phyloP scores from a whole-genome alignment of 345 rosid species.

The Streptanthus diversifolius region DNA sequence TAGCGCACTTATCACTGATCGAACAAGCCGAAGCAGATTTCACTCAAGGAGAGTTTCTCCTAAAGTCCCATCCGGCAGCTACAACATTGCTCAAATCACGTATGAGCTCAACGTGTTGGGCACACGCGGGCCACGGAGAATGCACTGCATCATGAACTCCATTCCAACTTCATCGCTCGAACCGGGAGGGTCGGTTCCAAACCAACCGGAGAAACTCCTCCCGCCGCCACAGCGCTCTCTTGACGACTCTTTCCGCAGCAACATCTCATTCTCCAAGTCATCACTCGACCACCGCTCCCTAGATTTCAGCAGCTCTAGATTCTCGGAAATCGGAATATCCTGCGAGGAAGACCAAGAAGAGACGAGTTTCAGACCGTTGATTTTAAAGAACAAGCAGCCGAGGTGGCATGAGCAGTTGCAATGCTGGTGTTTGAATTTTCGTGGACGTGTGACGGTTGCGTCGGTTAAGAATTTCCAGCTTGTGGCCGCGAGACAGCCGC shows the following conservation, averaged over 20 bases:
- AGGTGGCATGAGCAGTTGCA: conserved; percentile 72
- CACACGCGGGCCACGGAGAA: conserved; percentile 60
- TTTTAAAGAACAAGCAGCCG: conserved; percentile 61
- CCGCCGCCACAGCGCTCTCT: conserved; percentile 41
- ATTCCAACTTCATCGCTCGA: conserved; percentile 55
- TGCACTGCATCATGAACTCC: conserved; percentile 65
- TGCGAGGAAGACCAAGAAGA: conserved; percentile 41
- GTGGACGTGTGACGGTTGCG: conserved; percentile 63
- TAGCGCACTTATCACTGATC: conserved; percentile 40
- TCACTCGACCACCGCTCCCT: conserved; percentile 45
- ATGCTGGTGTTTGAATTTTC: conserved; percentile 65
- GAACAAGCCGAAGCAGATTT: conserved; percentile 51
- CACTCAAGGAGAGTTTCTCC: conserved; percentile 62
- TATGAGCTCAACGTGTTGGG: conserved; percentile 64
- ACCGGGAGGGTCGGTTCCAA: conserved; percentile 52
- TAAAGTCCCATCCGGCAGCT: conserved; percentile 60
- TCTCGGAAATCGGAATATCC: conserved; percentile 45
- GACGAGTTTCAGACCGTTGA: conserved; percentile 41
- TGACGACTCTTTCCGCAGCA: conserved; percentile 58
- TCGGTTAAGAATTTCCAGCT: conserved; percentile 68
- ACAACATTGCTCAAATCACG: conserved; percentile 51
- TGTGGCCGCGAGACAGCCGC: conserved; percentile 44
- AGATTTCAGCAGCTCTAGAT: conserved; percentile 56
- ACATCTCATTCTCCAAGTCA: conserved; percentile 51
- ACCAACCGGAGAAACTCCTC: conserved; percentile 51